Evolutionary conservation across 176 grass and related monocot genomes (phyloP), one percentile per base, ranked within the genome.

Genomic region (Secale cereale): DNA sequence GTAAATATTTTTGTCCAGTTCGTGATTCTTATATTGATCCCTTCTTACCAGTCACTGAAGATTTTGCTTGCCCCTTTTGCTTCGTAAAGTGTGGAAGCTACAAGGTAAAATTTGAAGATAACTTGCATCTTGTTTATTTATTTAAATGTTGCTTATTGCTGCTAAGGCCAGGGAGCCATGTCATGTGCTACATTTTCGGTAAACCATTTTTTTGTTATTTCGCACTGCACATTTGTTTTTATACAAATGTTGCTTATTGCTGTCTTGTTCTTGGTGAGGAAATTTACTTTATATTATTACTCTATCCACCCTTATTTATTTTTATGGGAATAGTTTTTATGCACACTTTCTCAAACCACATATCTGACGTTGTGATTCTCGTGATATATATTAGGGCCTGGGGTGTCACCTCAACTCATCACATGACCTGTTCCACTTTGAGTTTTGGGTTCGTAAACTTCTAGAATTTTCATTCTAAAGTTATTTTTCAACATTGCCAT

Each of bases 401-500:
- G n/a, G 25, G 81, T 91, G 7, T 86, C 94, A 97, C 83, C 87
- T 97, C 36, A 83, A 74, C 72, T 88, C 94, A 79, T 97, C 83
- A 15, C 92, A 97, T 87, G 94, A 97, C 46, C 61, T 83, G 30
- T 94, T 97, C 90, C 91, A 91, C 76, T 94, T 92, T 89, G 88
- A 89, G 78, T 97, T 97, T 79, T 94, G 78, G 94, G 94, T 97
- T 87, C 26, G 94, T 92, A 85, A 91, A 85, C 74, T 83, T 89
- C 83, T 90, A 54, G n/a, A 89, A 62, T 79, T 40, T 85, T 35
- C 5, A 67, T 80, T 79, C 23, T 32, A 36, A 65, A 86, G 76
- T 29, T 25, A 10, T 88, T 76, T 14, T 87, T 67, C 6, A 90
- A 50, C 46, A 9, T 5, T 50, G 14, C 46, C 4, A 50, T 50